These are phyloP conservation scores for Boletus vermiculosoides DNA, from an alignment of 768 basidiomycete genomes.

Conservation along the genomic window DNA sequence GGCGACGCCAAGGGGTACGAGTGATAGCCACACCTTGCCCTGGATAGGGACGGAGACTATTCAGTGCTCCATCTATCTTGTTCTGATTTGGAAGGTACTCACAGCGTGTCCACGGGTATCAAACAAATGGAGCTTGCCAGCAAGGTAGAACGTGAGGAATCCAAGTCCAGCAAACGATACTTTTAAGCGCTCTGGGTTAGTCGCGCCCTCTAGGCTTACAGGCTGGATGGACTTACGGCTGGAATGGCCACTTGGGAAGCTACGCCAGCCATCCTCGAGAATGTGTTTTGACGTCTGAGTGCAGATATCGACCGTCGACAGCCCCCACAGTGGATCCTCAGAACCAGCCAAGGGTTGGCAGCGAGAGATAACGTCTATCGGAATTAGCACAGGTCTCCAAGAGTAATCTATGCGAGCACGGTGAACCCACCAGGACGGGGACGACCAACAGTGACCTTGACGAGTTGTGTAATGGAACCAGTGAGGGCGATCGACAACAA, in stretches of 20 bases:
- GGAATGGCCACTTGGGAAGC: constrained; percentile 90
- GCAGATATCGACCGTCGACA: constrained; percentile 73
- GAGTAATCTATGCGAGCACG: not conserved
- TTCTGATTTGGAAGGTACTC: constrained; percentile 19
- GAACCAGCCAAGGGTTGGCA: constrained; percentile 69
- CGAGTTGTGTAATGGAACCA: constrained; percentile 75
- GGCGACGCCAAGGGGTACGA: constrained; percentile 74
- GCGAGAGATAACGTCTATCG: constrained; percentile 29
- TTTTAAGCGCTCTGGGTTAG: constrained; percentile 25
- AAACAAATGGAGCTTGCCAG: constrained; percentile 89
- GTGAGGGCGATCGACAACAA: constrained; percentile 71
- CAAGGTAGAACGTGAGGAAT: constrained; percentile 83
- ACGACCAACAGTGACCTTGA: constrained; percentile 84
- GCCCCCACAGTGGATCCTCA: constrained; percentile 64
- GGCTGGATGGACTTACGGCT: constrained; percentile 53
- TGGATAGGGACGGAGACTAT: constrained; percentile 16
- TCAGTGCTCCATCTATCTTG: not conserved
- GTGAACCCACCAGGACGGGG: constrained; percentile 69
- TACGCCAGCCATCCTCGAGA: constrained; percentile 81
- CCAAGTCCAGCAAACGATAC: constrained; percentile 93
- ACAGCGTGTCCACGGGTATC: constrained; percentile 75
- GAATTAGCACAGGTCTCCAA: not conserved
- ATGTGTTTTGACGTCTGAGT: constrained; percentile 59
- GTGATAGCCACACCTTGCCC: constrained; percentile 79
- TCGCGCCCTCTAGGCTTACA: not conserved